Conservation (phyloP, 305 asterid species). For the Solanum hybrid region DNA sequence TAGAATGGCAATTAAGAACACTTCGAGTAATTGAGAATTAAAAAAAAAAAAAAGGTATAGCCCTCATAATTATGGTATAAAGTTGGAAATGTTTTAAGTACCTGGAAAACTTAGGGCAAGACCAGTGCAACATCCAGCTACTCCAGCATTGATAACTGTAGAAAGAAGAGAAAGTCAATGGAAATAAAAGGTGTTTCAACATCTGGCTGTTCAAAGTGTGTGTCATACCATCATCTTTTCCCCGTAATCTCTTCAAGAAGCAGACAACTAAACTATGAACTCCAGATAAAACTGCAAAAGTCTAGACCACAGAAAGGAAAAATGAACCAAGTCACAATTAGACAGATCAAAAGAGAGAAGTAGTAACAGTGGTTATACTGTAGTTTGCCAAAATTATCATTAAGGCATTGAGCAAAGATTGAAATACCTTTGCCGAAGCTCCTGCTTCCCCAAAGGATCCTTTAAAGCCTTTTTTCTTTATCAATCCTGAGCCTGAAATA, state of each 20-base stretch:
- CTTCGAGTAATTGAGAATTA: not conserved
- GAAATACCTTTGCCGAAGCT: constrained; percentile 73
- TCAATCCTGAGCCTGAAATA: constrained; percentile 53
- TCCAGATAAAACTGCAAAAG: constrained; percentile 79
- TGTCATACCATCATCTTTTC: constrained; percentile 82
- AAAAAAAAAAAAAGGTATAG: not conserved
- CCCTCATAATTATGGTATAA: not conserved
- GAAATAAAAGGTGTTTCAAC: not conserved
- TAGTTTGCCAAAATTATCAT: not conserved
- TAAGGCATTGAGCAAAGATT: not conserved
- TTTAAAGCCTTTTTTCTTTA: constrained; percentile 64
- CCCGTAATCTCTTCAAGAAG: constrained; percentile 68
- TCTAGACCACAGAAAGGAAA: constrained; percentile 19
- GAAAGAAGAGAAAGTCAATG: constrained; percentile 5
- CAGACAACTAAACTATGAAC: constrained; percentile 86
- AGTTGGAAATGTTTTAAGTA: constrained; percentile 1
- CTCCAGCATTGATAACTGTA: constrained; percentile 78
- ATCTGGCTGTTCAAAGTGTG: not conserved
- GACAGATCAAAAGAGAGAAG: not conserved
- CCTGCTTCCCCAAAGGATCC: constrained; percentile 79
- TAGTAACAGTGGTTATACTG: not conserved
- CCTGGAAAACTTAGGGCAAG: constrained; percentile 91
- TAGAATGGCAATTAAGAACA: not conserved
- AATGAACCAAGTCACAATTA: not conserved
- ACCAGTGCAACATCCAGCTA: constrained; percentile 95